phyloP scores from a whole-genome alignment of 2,329 filamentous ascomycete genomes.

The Lecanicillium sp. region DNA sequence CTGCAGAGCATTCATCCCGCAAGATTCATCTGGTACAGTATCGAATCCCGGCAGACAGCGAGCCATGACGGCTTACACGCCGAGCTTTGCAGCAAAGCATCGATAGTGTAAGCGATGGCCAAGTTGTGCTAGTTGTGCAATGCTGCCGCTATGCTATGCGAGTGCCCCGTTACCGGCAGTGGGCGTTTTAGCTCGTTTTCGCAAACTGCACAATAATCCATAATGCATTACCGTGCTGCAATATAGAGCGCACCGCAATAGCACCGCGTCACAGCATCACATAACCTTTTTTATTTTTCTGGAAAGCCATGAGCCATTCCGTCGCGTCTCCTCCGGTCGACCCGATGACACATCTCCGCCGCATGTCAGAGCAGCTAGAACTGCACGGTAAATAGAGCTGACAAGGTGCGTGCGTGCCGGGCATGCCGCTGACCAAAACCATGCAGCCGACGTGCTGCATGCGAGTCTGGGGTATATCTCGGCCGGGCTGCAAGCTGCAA shows the following conservation, averaged over 20 bases:
- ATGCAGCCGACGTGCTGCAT: background rate
- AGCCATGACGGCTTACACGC: conserved; percentile 7
- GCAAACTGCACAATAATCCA: background rate
- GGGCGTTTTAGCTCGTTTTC: background rate
- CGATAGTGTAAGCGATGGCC: no score
- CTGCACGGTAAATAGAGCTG: background rate
- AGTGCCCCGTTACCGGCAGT: conserved; percentile 2
- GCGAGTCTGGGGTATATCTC: conserved; percentile 4
- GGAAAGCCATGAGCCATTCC: background rate
- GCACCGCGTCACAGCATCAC: no score
- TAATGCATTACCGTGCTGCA: no score
- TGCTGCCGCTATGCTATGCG: no score
- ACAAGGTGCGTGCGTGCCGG: background rate
- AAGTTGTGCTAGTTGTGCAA: no score
- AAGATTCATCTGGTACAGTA: no score
- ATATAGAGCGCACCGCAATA: no score
- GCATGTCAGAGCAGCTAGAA: background rate
- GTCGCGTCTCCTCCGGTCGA: background rate
- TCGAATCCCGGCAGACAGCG: no score
- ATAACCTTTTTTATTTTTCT: no score
- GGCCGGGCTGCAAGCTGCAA: background rate
- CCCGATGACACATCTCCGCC: background rate
- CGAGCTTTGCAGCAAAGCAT: background rate
- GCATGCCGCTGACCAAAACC: conserved; percentile 2
- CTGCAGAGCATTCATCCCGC: no score